phyloP scores from a whole-genome alignment of 1,284 basidiomycete species.

The Meira miltonrushii region DNA sequence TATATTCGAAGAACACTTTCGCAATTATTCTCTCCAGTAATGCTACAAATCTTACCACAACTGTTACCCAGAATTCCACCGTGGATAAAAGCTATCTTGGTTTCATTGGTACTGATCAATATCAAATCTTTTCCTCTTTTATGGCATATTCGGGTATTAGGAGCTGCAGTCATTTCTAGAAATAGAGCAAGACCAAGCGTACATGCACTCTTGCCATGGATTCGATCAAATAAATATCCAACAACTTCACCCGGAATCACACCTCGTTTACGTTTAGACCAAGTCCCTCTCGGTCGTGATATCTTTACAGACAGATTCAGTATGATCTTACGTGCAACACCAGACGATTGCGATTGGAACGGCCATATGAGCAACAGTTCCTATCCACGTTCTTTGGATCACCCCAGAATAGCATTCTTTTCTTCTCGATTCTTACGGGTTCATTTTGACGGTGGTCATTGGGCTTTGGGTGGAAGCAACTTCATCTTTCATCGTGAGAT shows the following conservation, averaged over 20 bases:
- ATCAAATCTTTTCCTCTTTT: constrained; percentile 25
- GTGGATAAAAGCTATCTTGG: constrained; percentile 26
- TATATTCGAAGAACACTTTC: constrained; percentile 6
- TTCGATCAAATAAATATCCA: constrained; percentile 1
- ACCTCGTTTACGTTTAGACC: constrained; percentile 21
- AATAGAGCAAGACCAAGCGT: constrained; percentile 11
- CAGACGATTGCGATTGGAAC: constrained; percentile 34
- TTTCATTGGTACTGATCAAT: constrained; percentile 23
- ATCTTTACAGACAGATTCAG: constrained; percentile 25
- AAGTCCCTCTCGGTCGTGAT: constrained; percentile 30
- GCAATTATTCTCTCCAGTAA: not conserved
- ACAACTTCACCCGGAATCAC: constrained; percentile 15
- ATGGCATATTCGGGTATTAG: constrained; percentile 30
- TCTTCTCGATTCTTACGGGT: constrained; percentile 21
- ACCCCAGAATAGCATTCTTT: constrained; percentile 25
- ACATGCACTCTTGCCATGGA: constrained; percentile 18
- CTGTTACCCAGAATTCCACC: not conserved
- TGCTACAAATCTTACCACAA: not conserved
- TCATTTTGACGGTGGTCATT: constrained; percentile 26
- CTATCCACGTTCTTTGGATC: constrained; percentile 31
- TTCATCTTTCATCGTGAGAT: constrained; percentile 39
- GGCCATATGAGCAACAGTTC: constrained; percentile 34
- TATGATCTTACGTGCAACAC: constrained; percentile 19
- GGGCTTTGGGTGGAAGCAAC: constrained; percentile 25
- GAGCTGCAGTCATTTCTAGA: constrained; percentile 21